Percentiles rank a stretch among this genome's conserved stretches.
Evolutionary conservation across 1,284 basidiomycete genomes (phyloP).

Genomic region (Apiotrichum brassicae): DNA sequence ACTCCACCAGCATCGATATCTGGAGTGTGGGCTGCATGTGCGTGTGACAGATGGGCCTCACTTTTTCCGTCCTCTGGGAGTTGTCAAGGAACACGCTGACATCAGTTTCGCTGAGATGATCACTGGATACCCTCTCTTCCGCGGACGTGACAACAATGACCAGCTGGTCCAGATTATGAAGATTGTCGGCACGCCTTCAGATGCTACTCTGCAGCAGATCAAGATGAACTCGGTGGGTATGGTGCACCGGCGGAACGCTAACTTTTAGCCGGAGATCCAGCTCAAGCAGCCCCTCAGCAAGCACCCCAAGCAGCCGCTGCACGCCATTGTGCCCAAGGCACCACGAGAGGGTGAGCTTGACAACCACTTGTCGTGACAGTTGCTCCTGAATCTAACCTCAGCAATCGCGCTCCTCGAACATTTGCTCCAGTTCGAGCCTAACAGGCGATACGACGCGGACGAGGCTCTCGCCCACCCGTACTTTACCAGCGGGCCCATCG

Average conservation of each 20-base stretch:
- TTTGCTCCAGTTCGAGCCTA: slow-evolving; percentile 93
- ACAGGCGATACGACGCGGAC: slow-evolving; percentile 82
- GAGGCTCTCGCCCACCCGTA: slow-evolving; percentile 91
- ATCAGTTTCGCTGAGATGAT: slow-evolving; percentile 59
- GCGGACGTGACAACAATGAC: slow-evolving; percentile 95
- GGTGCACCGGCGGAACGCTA: background rate
- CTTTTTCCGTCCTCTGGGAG: no score
- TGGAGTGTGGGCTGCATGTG: slow-evolving; percentile 79
- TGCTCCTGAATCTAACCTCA: slow-evolving; percentile 42
- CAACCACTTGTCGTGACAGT: background rate
- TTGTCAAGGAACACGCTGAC: no score
- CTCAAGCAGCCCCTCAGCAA: slow-evolving; percentile 57
- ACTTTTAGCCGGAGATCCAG: slow-evolving; percentile 74
- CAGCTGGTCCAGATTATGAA: slow-evolving; percentile 97
- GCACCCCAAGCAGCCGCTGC: slow-evolving; percentile 84
- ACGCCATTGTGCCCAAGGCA: slow-evolving; percentile 85
- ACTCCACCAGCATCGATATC: slow-evolving; percentile 95
- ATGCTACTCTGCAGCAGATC: slow-evolving; percentile 81
- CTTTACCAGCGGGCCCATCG: slow-evolving; percentile 56
- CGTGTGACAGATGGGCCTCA: slow-evolving; percentile 11
- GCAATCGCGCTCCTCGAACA: slow-evolving; percentile 92
- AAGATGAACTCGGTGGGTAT: slow-evolving; percentile 75
- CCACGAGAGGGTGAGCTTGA: slow-evolving; percentile 65
- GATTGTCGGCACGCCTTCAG: slow-evolving; percentile 92
- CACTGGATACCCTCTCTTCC: slow-evolving; percentile 91